A percentile compares a stretch with the other conserved stretches of the same genome.
Conservation (phyloP, 768 basidiomycete species). For the Xerocomellus chrysenteron region DNA sequence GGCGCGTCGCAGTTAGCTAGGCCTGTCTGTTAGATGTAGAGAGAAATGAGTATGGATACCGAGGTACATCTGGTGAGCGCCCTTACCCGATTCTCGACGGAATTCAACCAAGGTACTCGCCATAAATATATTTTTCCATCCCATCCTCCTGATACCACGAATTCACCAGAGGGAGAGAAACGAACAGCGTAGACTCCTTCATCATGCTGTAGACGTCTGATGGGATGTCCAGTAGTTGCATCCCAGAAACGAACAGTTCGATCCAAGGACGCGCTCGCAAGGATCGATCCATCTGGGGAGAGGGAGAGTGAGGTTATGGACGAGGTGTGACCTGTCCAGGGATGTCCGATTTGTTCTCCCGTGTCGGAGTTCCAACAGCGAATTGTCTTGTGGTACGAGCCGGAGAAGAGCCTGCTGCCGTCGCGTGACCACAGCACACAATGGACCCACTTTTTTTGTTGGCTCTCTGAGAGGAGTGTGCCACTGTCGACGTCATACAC, state of each 20-base stretch:
- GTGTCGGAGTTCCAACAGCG: no score
- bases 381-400: no score
- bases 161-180: not conserved
- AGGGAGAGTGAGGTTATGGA: no score
- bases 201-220: not conserved
- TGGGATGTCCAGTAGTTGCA: not conserved
- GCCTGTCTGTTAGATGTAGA: not conserved
- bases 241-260: slow-evolving; percentile 5
- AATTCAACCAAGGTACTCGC: not conserved
- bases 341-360: no score
- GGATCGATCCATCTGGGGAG: not conserved
- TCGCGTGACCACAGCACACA: not conserved
- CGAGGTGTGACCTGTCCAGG: no score
- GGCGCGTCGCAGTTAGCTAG: not conserved
- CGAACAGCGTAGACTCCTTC: not conserved
- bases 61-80: no score
- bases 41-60: not conserved
- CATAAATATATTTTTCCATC: not conserved
- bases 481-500: not conserved
- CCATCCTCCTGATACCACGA: not conserved
- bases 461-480: not conserved
- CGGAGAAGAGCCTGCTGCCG: no score
- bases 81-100: no score
- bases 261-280: not conserved
- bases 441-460: not conserved